Evolutionary conservation across 345 rosid species (phyloP).

Genomic region (Syzygium jambos): DNA sequence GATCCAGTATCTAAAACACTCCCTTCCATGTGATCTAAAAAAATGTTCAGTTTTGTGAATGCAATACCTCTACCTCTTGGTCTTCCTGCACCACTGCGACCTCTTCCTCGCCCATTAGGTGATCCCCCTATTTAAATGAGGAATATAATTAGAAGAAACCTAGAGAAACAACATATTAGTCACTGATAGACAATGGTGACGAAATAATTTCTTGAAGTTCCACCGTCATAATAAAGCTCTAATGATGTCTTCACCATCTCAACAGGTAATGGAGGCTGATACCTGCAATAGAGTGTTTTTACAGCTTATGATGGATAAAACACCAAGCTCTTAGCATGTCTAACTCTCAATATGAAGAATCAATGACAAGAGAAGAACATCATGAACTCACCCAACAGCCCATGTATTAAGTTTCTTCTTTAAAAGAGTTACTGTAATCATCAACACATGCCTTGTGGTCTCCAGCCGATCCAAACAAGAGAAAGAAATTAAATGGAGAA

Average conservation of each 20-base stretch:
- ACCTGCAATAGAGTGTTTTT: constrained; percentile 23
- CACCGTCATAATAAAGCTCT: constrained; percentile 50
- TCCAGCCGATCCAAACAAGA: constrained; percentile 47
- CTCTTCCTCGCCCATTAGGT: constrained; percentile 58
- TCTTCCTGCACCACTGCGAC: constrained; percentile 56
- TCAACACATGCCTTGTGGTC: constrained; percentile 90
- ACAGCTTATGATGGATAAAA: neutral
- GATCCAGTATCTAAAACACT: neutral
- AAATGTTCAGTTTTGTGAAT: neutral
- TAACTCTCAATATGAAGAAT: neutral
- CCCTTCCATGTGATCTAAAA: neutral
- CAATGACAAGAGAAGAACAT: neutral
- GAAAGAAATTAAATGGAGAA: neutral
- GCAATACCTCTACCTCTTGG: constrained; percentile 6
- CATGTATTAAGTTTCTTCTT: constrained; percentile 52
- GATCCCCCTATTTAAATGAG: constrained; percentile 40
- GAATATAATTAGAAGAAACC: neutral
- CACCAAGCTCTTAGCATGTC: neutral
- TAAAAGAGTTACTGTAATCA: constrained; percentile 79
- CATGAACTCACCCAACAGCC: constrained; percentile 58
- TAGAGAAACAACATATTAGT: neutral
- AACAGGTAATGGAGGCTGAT: constrained; percentile 55
- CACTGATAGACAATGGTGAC: neutral
- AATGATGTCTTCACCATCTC: constrained; percentile 40
- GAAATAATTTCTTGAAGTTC: constrained; percentile 4